Evolutionary conservation across 2,329 filamentous ascomycete species (phyloP).

Genomic region (Fusarium sulawesiense): DNA sequence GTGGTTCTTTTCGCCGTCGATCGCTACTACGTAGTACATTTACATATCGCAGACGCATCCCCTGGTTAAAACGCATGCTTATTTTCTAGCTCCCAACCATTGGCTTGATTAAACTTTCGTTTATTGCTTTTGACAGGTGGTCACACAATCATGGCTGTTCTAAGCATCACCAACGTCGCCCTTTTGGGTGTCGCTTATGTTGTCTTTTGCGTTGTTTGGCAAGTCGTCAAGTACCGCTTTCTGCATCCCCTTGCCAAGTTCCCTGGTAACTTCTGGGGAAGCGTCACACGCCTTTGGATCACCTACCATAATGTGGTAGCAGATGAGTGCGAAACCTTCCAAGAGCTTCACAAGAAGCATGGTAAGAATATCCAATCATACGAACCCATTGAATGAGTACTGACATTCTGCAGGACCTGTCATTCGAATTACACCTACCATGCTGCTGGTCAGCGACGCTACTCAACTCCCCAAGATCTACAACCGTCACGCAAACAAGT

Average conservation of each 20-base stretch:
- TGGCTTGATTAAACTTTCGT: constrained; percentile 6
- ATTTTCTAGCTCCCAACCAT: constrained; percentile 9
- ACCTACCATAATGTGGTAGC: constrained; percentile 39
- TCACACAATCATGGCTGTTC: constrained; percentile 14
- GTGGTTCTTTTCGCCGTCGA: not conserved
- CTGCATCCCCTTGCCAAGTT: constrained; percentile 34
- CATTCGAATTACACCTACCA: constrained; percentile 41
- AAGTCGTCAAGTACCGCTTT: constrained; percentile 33
- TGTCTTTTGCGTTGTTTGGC: constrained; percentile 10
- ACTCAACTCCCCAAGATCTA: constrained; percentile 68
- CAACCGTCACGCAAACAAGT: constrained; percentile 66
- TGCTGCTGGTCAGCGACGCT: constrained; percentile 50
- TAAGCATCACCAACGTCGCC: constrained; percentile 15
- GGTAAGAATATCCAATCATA: not conserved
- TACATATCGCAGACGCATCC: not conserved
- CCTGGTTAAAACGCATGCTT: constrained; percentile 8
- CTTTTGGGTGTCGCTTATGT: constrained; percentile 21
- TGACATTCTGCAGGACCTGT: constrained; percentile 30
- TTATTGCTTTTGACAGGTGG: not conserved
- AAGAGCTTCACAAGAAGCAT: constrained; percentile 32
- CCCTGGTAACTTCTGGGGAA: constrained; percentile 37
- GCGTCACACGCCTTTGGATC: constrained; percentile 38
- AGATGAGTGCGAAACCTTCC: constrained; percentile 29
- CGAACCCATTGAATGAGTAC: fast-evolving
- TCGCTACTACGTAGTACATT: constrained; percentile 5